Evolutionary conservation across 148 eudicot genomes (phyloP).

Genomic region (Persicaria tinctoria): DNA sequence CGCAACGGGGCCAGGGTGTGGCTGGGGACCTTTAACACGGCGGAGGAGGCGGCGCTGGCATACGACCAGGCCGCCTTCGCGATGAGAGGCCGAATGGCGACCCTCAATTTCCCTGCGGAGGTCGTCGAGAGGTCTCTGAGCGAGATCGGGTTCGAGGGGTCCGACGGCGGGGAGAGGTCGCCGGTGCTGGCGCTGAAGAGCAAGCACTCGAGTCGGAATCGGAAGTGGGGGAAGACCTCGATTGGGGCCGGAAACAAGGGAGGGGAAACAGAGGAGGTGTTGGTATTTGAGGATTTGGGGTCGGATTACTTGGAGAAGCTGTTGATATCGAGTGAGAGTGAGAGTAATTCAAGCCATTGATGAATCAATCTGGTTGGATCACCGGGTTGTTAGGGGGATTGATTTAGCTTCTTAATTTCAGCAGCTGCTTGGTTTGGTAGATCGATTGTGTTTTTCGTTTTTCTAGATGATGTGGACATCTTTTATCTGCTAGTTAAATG

Average conservation of each 20-base stretch:
- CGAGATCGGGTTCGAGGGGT: constrained; percentile 30
- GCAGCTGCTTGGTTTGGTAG: too few species aligned
- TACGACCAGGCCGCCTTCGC: constrained; percentile 70
- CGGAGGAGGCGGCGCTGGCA: constrained; percentile 37
- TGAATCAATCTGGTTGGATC: too few species aligned
- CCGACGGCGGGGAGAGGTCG: constrained; percentile 34
- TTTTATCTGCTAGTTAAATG: too few species aligned
- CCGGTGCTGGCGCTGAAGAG: constrained; percentile 60
- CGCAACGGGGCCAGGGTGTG: too few species aligned
- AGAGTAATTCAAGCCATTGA: neutral
- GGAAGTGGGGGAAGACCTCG: constrained; percentile 9
- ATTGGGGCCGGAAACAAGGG: neutral
- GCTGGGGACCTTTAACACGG: too few species aligned
- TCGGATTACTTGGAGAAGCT: constrained; percentile 60
- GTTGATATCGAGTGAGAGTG: constrained; percentile 8
- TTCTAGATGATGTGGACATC: too few species aligned
- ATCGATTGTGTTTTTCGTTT: too few species aligned
- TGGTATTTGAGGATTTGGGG: constrained; percentile 73
- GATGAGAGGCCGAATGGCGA: constrained; percentile 41
- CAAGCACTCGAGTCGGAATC: constrained; percentile 41
- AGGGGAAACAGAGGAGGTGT: constrained; percentile 15
- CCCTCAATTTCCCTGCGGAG: constrained; percentile 54
- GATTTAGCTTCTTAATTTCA: too few species aligned
- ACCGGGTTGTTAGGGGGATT: too few species aligned
- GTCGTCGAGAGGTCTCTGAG: constrained; percentile 39